These are phyloP conservation scores for Oxytropis ochrocephala DNA, from an alignment of 306 rosid genomes.

Conservation along the genomic window DNA sequence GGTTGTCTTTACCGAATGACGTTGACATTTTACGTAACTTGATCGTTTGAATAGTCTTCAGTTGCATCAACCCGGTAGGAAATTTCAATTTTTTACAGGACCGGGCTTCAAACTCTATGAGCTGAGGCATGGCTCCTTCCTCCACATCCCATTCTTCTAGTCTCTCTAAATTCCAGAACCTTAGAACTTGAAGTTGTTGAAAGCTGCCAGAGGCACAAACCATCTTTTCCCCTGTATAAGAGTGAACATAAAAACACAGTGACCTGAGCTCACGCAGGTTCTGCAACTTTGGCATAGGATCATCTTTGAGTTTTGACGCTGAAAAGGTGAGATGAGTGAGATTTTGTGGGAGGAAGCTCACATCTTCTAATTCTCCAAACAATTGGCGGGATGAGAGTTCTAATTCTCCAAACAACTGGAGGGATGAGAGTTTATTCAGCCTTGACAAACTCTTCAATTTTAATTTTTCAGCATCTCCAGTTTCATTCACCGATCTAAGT, in stretches of 20 bases:
- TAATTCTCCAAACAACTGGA: constrained; percentile 23
- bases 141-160: constrained; percentile 20
- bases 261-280: constrained; percentile 8
- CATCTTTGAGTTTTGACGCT: constrained; percentile 17
- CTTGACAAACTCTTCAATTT: not conserved
- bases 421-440: constrained; percentile 20
- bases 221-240: constrained; percentile 15
- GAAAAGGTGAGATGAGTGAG: constrained; percentile 36
- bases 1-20: not conserved
- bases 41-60: constrained; percentile 16
- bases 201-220: constrained; percentile 10
- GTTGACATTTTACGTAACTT: constrained; percentile 19
- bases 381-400: not conserved
- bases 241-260: constrained; percentile 17
- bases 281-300: constrained; percentile 27
- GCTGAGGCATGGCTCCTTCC: constrained; percentile 25
- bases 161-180: constrained; percentile 19
- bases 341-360: not conserved
- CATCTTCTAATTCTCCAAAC: constrained; percentile 8
- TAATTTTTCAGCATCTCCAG: not conserved
- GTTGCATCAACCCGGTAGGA: constrained; percentile 15
- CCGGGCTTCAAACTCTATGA: constrained; percentile 28
- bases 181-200: constrained; percentile 28
- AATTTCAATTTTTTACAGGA: not conserved
- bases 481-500: constrained; percentile 22